Evolutionary conservation across 176 grass and related monocot genomes (phyloP).

Genomic region (Lolium multiflorum): DNA sequence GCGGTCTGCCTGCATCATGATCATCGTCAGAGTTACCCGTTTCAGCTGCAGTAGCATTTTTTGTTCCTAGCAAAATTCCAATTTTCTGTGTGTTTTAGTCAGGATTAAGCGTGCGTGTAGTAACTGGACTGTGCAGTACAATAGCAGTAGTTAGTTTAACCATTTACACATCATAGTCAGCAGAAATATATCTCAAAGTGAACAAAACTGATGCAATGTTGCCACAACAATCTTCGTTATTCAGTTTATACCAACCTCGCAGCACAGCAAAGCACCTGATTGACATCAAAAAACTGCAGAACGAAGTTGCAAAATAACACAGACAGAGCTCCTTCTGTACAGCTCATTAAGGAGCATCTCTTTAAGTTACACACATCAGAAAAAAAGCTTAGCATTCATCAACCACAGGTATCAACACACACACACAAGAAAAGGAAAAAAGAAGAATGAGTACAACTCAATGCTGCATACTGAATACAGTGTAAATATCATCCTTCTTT

Average conservation of each 20-base stretch:
- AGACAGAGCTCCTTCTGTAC: not conserved
- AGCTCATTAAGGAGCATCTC: not conserved
- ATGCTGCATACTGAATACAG: not conserved
- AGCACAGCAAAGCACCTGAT: not conserved
- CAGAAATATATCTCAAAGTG: no score
- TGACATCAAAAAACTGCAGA: constrained; percentile 12
- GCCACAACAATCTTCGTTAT: not conserved
- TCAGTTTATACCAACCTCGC: not conserved
- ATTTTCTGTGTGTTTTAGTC: no score
- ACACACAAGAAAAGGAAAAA: not conserved
- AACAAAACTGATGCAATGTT: not conserved
- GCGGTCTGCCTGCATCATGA: not conserved
- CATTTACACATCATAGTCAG: not conserved
- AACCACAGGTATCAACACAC: not conserved
- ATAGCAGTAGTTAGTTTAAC: not conserved
- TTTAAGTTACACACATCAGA: not conserved
- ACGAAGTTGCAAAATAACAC: not conserved
- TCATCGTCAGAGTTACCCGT: no score
- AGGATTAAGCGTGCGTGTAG: no score
- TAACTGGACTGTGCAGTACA: no score
- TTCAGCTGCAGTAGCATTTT: no score
- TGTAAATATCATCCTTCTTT: constrained; percentile 40
- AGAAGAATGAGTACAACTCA: not conserved
- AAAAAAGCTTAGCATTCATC: not conserved
- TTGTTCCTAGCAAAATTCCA: no score